Conservation (phyloP, 2,329 filamentous ascomycete genomes). For the Exophiala bonariae region DNA sequence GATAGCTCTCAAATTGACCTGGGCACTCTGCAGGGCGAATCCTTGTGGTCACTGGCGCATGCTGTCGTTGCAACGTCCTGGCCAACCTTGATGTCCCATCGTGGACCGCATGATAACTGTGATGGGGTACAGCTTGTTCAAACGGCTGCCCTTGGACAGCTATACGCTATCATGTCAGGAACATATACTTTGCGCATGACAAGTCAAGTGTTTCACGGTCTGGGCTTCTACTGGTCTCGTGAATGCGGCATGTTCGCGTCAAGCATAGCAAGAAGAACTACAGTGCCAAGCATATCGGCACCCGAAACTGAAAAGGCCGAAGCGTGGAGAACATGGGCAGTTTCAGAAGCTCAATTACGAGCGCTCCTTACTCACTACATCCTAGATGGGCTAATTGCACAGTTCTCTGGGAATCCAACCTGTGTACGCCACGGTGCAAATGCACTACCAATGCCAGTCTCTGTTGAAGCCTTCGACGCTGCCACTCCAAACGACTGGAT, state of each 20-base stretch:
- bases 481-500: slow-evolving; percentile 43
- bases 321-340: slow-evolving; percentile 43
- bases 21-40: slow-evolving; percentile 33
- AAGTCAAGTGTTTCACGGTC: slow-evolving; percentile 44
- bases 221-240: slow-evolving; percentile 47
- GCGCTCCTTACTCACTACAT: slow-evolving; percentile 46
- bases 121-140: slow-evolving; percentile 45
- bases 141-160: slow-evolving; percentile 43
- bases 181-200: slow-evolving; percentile 43
- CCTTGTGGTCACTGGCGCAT: slow-evolving; percentile 45
- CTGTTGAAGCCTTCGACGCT: slow-evolving; percentile 42
- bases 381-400: slow-evolving; percentile 44
- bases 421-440: slow-evolving; percentile 44
- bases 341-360: slow-evolving; percentile 46
- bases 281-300: slow-evolving; percentile 35
- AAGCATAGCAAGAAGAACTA: slow-evolving; percentile 33
- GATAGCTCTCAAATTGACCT: slow-evolving; percentile 34
- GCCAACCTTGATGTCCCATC: slow-evolving; percentile 45
- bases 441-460: slow-evolving; percentile 39
- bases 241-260: slow-evolving; percentile 45
- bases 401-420: slow-evolving; percentile 43
- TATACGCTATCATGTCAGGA: slow-evolving; percentile 45
- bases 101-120: slow-evolving; percentile 42
- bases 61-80: slow-evolving; percentile 48
- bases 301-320: slow-evolving; percentile 37